Conservation (phyloP, 371 early-diverging fungal genomes). For the Rhizopus sp. region DNA sequence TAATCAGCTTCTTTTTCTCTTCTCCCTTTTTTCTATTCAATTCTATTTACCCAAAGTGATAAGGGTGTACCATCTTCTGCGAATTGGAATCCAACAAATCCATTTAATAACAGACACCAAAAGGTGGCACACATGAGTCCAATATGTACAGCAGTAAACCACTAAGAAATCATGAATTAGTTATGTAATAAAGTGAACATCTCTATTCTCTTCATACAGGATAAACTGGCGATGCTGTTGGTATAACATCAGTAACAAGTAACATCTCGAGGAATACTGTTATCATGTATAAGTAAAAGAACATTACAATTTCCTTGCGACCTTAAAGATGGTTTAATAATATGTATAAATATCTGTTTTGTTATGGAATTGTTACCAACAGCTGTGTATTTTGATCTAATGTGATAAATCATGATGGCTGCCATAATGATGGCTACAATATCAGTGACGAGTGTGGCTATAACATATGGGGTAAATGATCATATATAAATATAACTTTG, state of each 20-base stretch:
- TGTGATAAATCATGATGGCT: slow-evolving; percentile 95
- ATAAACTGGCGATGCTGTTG: slow-evolving; percentile 77
- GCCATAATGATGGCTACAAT: slow-evolving; percentile 94
- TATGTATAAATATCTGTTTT: neutral
- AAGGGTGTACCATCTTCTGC: slow-evolving; percentile 93
- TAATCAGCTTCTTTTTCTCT: slow-evolving; percentile 4
- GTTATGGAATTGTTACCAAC: slow-evolving; percentile 65
- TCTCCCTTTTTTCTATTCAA: neutral
- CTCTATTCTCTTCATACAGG: slow-evolving; percentile 63
- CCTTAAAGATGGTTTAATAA: slow-evolving; percentile 44
- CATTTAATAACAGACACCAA: slow-evolving; percentile 92
- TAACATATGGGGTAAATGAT: neutral
- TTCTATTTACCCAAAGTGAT: slow-evolving; percentile 79
- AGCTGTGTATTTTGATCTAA: slow-evolving; percentile 96
- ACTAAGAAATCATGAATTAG: slow-evolving; percentile 48
- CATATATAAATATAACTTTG: slow-evolving; percentile 1
- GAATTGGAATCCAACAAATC: slow-evolving; percentile 96
- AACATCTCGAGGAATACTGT: slow-evolving; percentile 86
- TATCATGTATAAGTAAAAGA: slow-evolving; percentile 93
- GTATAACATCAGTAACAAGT: slow-evolving; percentile 87
- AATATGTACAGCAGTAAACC: slow-evolving; percentile 84
- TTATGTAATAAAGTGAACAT: neutral
- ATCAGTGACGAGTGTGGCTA: slow-evolving; percentile 86
- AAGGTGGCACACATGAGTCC: slow-evolving; percentile 82
- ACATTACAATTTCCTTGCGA: slow-evolving; percentile 96